Base-by-base conservation (phyloP, 805 yeast species). In the Saturnispora besseyi region DNA sequence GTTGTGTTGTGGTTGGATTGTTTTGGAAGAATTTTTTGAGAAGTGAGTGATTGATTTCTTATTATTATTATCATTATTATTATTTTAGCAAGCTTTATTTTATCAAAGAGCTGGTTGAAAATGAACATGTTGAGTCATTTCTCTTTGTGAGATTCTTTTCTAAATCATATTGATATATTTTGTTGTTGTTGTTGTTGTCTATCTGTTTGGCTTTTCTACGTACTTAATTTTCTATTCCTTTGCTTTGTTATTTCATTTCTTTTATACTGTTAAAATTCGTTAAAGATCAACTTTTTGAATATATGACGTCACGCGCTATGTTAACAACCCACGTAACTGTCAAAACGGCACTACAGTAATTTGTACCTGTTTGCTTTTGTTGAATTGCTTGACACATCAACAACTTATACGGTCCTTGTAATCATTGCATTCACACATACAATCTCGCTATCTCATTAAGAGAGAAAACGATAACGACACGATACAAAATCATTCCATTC, bases 141-240 rank as follows among this genome's bases (percentile, higher is more conserved):
- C 41, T 36, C 41, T 45, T 34, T 36, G 30, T 34, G 40, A 36
- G 41, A 41, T 40, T 48, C 46, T 48, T 48, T 44, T 48, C 46
- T 48, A 48, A 43, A 37, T 30, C 29, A 28, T 34, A 36, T 36
- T 36, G 40, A 36, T 36, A 36, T 36, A 18, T 36, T 36, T 36
- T 36, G 40, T 36, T 36, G 40, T 21, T 32, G 29, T 26, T 26
- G 29, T 32, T 12, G 42, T 31, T 48, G 42, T 42, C 29, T 26
- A 8, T 26, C 29, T 42, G 33, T 29, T 42, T 42, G 36, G 11
- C 15, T 43, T 36, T 37, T 42, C 33, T 48, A 30, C 44, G 38
- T 48, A 34, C 40, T 43, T 48, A 41, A 28, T 46, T 41, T 45
- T 46, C 32, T 30, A 24, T 32, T 41, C 37, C 33, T 32, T 46